A percentile compares a stretch with the other conserved stretches of the same genome.
Evolutionary conservation across 2,329 filamentous ascomycete genomes (phyloP).

Genomic region (Fusarium sp.): DNA sequence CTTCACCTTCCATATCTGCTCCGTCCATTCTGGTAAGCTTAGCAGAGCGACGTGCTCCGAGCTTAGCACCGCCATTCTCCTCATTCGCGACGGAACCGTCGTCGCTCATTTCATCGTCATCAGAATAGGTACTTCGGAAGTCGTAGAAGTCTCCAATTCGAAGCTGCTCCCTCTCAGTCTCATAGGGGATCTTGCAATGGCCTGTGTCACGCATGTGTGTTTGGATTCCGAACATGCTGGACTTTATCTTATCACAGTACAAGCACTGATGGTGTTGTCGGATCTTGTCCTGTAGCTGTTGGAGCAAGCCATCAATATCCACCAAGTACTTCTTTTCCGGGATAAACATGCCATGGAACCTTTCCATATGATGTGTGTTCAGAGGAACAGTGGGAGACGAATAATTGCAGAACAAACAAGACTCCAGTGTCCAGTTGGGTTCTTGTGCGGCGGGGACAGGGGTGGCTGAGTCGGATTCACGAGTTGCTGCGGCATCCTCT

Average conservation of each 20-base stretch:
- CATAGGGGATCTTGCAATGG: slow-evolving; percentile 96
- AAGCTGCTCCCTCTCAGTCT: slow-evolving; percentile 88
- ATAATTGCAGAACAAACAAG: slow-evolving; percentile 94
- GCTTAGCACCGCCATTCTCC: slow-evolving; percentile 72
- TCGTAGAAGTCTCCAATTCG: slow-evolving; percentile 98
- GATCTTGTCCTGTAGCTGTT: slow-evolving; percentile 83
- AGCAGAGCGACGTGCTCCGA: slow-evolving; percentile 70
- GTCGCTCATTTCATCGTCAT: slow-evolving; percentile 76
- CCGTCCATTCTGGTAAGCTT: slow-evolving; percentile 66
- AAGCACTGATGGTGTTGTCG: slow-evolving; percentile 86
- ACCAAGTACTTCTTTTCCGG: slow-evolving; percentile 88
- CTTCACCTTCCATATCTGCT: slow-evolving; percentile 64
- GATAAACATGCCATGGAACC: slow-evolving; percentile 94
- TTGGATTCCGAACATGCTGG: slow-evolving; percentile 83
- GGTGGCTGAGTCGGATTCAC: slow-evolving; percentile 60
- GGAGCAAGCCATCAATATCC: slow-evolving; percentile 84
- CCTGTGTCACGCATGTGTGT: slow-evolving; percentile 98
- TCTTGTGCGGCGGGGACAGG: slow-evolving; percentile 54
- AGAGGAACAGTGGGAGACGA: slow-evolving; percentile 80
- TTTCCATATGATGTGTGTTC: slow-evolving; percentile 90
- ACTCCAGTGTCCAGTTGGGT: slow-evolving; percentile 60
- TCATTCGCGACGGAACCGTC: slow-evolving; percentile 60
- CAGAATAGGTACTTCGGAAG: slow-evolving; percentile 94
- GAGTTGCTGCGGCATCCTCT: slow-evolving; percentile 57
- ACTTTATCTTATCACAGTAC: slow-evolving; percentile 86